A percentile compares a stretch with the other conserved stretches of the same genome.
phyloP scores from a whole-genome alignment of 169 alveolate genomes.

The Plasmodium vivax region DNA sequence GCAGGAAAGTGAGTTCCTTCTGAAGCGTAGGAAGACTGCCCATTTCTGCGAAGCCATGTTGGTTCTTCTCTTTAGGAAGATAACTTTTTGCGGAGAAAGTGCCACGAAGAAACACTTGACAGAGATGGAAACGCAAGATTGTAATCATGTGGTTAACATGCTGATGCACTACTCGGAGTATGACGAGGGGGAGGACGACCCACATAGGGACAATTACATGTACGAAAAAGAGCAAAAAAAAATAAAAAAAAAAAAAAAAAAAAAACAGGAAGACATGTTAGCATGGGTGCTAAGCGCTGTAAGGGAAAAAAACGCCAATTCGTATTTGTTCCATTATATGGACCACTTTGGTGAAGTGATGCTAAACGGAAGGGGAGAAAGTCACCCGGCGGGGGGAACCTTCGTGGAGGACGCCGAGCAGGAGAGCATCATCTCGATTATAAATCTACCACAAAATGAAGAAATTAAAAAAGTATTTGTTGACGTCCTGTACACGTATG shows the following conservation, averaged over 20 bases:
- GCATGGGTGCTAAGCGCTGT: conserved; percentile 2
- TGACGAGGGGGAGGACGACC: background rate
- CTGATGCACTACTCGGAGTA: background rate
- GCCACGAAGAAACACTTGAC: background rate
- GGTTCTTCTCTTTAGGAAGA: conserved; percentile 38
- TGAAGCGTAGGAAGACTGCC: conserved; percentile 26
- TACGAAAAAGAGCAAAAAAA: background rate
- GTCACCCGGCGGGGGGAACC: background rate
- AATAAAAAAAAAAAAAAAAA: background rate
- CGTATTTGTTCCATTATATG: conserved; percentile 44
- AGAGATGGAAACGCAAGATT: conserved; percentile 5
- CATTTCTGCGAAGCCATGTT: conserved; percentile 39
- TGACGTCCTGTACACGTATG: conserved; percentile 27
- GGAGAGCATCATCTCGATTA: conserved; percentile 21
- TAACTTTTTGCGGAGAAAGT: background rate
- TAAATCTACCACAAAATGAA: conserved; percentile 31
- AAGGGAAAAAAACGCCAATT: conserved; percentile 3
- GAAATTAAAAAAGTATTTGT: conserved; percentile 22
- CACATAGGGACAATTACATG: background rate
- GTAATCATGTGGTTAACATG: conserved; percentile 51
- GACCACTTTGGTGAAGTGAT: conserved; percentile 24
- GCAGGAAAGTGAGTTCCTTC: conserved; percentile 29
- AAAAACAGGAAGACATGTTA: background rate
- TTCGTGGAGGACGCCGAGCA: background rate
- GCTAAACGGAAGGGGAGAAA: background rate